These are phyloP conservation scores for Nosema muscidifuracis DNA, from an alignment of 371 early-diverging fungal species.

Conservation along the genomic window DNA sequence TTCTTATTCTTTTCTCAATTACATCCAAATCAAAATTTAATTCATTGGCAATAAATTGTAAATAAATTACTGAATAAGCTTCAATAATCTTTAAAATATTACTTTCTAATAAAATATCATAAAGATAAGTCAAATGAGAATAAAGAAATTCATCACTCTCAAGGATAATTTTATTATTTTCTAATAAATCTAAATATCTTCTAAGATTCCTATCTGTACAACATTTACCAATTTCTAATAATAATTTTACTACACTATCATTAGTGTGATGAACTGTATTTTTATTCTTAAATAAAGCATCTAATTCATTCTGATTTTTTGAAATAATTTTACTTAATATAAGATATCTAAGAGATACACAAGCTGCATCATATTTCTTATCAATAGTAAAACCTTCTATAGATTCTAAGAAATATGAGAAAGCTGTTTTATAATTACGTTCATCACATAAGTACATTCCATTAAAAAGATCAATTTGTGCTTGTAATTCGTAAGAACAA, in stretches of 20 bases:
- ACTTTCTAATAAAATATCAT: slow-evolving; percentile 59
- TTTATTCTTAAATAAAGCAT: slow-evolving; percentile 51
- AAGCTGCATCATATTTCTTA: slow-evolving; percentile 41
- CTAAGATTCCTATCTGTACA: slow-evolving; percentile 54
- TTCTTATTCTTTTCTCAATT: slow-evolving; percentile 62
- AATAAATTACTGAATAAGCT: slow-evolving; percentile 61
- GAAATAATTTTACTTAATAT: slow-evolving; percentile 59
- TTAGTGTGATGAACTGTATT: not conserved
- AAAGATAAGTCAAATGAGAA: slow-evolving; percentile 55
- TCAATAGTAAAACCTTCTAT: slow-evolving; percentile 58
- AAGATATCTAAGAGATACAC: slow-evolving; percentile 54
- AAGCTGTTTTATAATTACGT: slow-evolving; percentile 54
- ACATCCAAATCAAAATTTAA: slow-evolving; percentile 48
- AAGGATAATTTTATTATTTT: slow-evolving; percentile 29
- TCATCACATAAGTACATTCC: slow-evolving; percentile 63
- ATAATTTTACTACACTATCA: slow-evolving; percentile 48
- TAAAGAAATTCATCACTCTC: slow-evolving; percentile 55
- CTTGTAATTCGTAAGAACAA: slow-evolving; percentile 60
- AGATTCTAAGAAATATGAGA: slow-evolving; percentile 62
- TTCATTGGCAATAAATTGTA: slow-evolving; percentile 55
- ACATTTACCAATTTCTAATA: slow-evolving; percentile 43
- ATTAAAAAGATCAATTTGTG: slow-evolving; percentile 62
- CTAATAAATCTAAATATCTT: slow-evolving; percentile 51
- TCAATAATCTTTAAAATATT: slow-evolving; percentile 64
- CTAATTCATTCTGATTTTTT: slow-evolving; percentile 51